Conservation (phyloP, 2,329 filamentous ascomycete species). For the Aspergillus fischeri region DNA sequence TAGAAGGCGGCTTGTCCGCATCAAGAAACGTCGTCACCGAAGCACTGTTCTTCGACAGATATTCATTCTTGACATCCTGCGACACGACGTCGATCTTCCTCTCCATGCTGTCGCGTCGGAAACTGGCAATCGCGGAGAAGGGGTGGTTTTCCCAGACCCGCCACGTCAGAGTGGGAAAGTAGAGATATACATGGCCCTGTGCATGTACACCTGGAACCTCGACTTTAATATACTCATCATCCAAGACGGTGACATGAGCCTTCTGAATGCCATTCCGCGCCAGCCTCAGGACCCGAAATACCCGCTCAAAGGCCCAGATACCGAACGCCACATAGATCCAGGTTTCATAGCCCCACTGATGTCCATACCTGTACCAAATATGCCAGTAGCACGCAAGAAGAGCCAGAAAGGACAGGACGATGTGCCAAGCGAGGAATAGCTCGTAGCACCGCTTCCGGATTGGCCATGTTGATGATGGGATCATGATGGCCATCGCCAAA, state of each 20-base stretch:
- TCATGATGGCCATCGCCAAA: conserved; percentile 9
- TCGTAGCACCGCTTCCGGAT: conserved; percentile 31
- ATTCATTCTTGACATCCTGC: neutral
- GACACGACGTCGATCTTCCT: neutral
- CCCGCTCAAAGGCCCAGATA: neutral
- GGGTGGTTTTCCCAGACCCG: conserved; percentile 5
- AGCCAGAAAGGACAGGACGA: conserved; percentile 27
- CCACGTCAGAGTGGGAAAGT: conserved; percentile 3
- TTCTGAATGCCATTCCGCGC: neutral
- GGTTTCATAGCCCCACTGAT: conserved; percentile 45
- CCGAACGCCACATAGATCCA: conserved; percentile 29
- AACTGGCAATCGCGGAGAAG: neutral
- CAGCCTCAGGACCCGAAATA: neutral
- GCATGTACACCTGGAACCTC: neutral
- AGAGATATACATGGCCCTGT: conserved; percentile 1
- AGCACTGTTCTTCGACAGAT: neutral
- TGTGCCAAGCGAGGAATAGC: conserved; percentile 32
- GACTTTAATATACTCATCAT: conserved; percentile 1
- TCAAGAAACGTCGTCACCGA: neutral
- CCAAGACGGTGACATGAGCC: neutral
- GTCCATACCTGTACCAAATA: conserved; percentile 35
- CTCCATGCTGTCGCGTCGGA: neutral
- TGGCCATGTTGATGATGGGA: conserved; percentile 22
- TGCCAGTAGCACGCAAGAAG: conserved; percentile 36
- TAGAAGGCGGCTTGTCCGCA: neutral